Evolutionary conservation across 495 filamentous ascomycete genomes (phyloP), one percentile per base, ranked within the genome.

Genomic region (Cenococcum geophilum): DNA sequence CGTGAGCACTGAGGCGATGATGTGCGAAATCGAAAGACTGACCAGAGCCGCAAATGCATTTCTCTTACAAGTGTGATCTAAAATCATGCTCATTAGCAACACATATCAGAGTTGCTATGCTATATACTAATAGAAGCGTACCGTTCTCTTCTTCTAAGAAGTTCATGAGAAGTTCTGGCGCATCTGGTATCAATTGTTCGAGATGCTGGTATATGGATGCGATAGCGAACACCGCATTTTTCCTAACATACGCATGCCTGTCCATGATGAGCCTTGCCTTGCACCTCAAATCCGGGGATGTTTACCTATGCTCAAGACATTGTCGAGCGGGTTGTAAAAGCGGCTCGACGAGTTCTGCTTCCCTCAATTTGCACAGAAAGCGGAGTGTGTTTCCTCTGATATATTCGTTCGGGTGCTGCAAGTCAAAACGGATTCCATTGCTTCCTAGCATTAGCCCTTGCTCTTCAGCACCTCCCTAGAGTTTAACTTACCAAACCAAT

Each of bases 371-470:
- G 83, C 85, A 92, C 36, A 99, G 80, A 78, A 97, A 99, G 58
- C 95, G 89, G 42, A 99, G 80, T 10, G 95, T 99, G 71, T 95
- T 96, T 62, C 92, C 95, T 60, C 95, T 83, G 59, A 99, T 89
- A 76, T 96, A 99, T 79, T 99, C 95, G 78, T 99, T 99, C 52
- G 95, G 84, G 66, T 97, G 92, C 74, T 96, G 91, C 55, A 99
- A 79, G 72, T 99, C 95, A 72, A 97, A 95, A 70, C 92, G 85
- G 69, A 99, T 99, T 64, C 92, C 93, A 74, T 98, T 97, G 75
- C 92, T 97, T 48, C 27, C 23, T 18, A 23, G n/a, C 8, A 48
- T 68, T 52, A 68, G 61, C 34, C 12, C 18, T 21, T 25, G 2
- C 12, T 8, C 21, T 53, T 23, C 49, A 16, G 16, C 10, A 42